Evolutionary conservation across 208 protist genomes (phyloP), one percentile per base, ranked within the genome.

Genomic region (Trypanosoma caninum): DNA sequence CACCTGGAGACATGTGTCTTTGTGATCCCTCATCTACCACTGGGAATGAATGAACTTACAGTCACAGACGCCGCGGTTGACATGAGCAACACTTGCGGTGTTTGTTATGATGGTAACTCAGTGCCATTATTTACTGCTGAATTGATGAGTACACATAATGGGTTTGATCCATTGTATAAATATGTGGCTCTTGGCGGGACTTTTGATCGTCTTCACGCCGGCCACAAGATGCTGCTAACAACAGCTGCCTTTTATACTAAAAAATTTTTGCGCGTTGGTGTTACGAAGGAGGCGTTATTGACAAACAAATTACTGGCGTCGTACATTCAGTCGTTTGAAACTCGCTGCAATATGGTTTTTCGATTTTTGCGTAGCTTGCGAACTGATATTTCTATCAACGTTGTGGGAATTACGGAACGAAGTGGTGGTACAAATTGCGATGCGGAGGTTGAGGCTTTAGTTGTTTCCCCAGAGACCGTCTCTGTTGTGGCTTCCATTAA

Each of bases 151-250:
- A 34, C 35, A 3, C 56, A 52, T 45, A 25, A 52, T 0, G 85
- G 74, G 16, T 95, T 92, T 54, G 23, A 60, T 20, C 84, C 80
- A 0, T 31, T 77, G 27, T 95, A 88, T 69, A 61, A 65, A 13
- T 77, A 87, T 65, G 87, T 95, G 8, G 91, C 86, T 10, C 74
- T 97, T 23, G 91, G 91, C 18, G 91, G 91, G 40, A 97, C 91
- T 16, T 97, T 97, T 60, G 91, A 97, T 53, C 85, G 82, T 35
- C 78, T 97, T 9, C 91, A 97, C 73, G 76, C 69, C 1, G 91
- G 91, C 27, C 91, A 97, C 68, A 93, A 94, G 55, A 55, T 97
- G 31, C 72, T 97, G 6, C 75, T 97, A 25, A 86, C 91, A 1
- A 84, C 78, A 11, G 81, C 87, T 10, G 45, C 76, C 0, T 80